Conservation (phyloP, 2,329 filamentous ascomycete genomes). For the Cladorrhinum sp. region DNA sequence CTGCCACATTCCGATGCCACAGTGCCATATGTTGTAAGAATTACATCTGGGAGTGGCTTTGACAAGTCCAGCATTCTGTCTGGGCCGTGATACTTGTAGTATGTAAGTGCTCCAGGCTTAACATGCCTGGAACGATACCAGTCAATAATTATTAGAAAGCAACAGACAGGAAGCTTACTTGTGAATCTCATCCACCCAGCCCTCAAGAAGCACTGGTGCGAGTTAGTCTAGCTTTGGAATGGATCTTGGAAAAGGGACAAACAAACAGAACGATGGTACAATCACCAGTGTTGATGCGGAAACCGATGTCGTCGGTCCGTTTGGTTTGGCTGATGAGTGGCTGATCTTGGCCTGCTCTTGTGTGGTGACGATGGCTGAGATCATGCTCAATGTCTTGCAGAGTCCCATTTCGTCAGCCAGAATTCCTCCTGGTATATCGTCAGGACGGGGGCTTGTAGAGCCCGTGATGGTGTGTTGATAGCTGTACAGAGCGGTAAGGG, state of each 20-base stretch:
- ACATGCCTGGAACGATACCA: background rate
- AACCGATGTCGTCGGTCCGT: background rate
- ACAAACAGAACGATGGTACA: conserved; percentile 5
- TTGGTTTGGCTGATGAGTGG: background rate
- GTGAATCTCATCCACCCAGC: conserved; percentile 10
- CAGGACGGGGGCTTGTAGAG: background rate
- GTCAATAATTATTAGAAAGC: background rate
- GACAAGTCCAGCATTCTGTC: conserved; percentile 1
- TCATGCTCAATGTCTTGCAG: conserved; percentile 10
- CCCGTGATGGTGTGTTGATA: conserved; percentile 7
- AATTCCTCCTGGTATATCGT: conserved; percentile 1
- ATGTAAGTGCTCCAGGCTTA: conserved; percentile 1
- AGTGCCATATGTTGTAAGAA: conserved; percentile 8
- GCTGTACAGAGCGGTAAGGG: background rate
- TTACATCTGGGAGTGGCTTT: background rate
- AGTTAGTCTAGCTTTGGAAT: background rate
- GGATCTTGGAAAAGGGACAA: background rate
- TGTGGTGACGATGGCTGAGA: conserved; percentile 3
- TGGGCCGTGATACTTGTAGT: conserved; percentile 8
- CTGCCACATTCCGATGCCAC: background rate
- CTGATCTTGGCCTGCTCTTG: background rate
- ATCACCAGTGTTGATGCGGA: conserved; percentile 1
- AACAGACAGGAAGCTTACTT: background rate
- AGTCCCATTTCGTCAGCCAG: conserved; percentile 8
- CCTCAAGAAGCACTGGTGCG: conserved; percentile 6